Evolutionary conservation across 768 basidiomycete genomes (phyloP), one percentile per base, ranked within the genome.

Genomic region (Collybiopsis confluens): DNA sequence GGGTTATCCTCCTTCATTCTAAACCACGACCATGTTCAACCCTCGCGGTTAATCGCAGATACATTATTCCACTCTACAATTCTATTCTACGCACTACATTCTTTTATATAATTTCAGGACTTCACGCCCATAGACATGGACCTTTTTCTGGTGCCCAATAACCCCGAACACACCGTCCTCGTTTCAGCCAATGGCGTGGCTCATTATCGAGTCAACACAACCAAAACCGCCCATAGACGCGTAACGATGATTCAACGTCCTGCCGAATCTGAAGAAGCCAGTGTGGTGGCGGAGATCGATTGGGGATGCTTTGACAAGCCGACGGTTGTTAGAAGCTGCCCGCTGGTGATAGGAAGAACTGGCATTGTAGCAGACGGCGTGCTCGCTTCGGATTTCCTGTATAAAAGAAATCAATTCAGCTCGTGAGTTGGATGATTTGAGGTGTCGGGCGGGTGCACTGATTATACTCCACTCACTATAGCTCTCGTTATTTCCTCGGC

Each of bases 121-220:
- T 33, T 33, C 30, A 40, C 36, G 35, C 18, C 7, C 35, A n/a
- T 11, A 15, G 16, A 27, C 27, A 81, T 82, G 80, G 76, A 80
- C 52, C 67, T 82, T 15, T 81, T 77, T 62, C 73, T 83, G 45
- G 64, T 76, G 16, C 77, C 75, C 26, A 76, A 80, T 62, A 73
- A 80, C 56, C 77, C 78, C 7, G 70, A 76, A 57, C 70, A 73
- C 52, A 78, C 77, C 7, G 69, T 72, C 13, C 66, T 83, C 43
- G 69, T 81, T 24, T 80, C 80, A 13, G 63, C 74, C 20, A 77
- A 77, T 58, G 79, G 80, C 24, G 71, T 73, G 36, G 70, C 74
- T 18, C 77, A 79, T 57, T 83, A 80, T 61, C 70, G 70, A 53
- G 68, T 81, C 56, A 65, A 63, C 23, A 82, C 81, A 18, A 59